Percentiles rank a stretch among this genome's conserved stretches.
Evolutionary conservation across 1,284 basidiomycete species (phyloP).

Genomic region (Pseudozyma thailandica): DNA sequence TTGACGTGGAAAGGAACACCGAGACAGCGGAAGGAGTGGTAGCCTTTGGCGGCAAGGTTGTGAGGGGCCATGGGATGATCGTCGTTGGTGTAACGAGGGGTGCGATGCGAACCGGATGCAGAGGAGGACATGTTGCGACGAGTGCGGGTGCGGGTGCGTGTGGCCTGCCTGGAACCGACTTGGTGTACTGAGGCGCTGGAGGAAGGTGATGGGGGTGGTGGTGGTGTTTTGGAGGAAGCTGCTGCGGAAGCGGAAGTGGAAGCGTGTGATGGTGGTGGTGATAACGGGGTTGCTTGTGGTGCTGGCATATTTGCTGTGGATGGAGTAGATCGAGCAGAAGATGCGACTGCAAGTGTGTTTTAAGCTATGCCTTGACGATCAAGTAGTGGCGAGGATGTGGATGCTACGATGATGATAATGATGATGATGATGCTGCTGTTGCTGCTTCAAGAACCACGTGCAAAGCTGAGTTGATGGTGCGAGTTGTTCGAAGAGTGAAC

Average conservation of each 20-base stretch:
- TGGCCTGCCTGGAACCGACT: constrained; percentile 52
- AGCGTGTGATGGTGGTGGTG: constrained; percentile 25
- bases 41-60: constrained; percentile 61
- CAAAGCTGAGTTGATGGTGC: no score
- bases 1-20: constrained; percentile 66
- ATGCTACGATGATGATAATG: background rate
- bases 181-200: constrained; percentile 43
- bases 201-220: constrained; percentile 22
- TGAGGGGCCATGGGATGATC: constrained; percentile 63
- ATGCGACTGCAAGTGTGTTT: no score
- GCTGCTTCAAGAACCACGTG: no score
- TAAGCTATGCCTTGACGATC: no score
- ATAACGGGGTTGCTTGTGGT: constrained; percentile 20
- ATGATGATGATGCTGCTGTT: background rate
- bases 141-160: constrained; percentile 52
- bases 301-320: constrained; percentile 24
- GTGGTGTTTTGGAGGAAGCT: constrained; percentile 31
- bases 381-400: background rate
- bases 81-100: constrained; percentile 53
- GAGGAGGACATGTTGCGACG: constrained; percentile 49
- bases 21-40: constrained; percentile 65
- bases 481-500: no score
- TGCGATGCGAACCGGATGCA: constrained; percentile 26
- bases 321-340: constrained; percentile 7
- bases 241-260: constrained; percentile 7